phyloP scores from a whole-genome alignment of 2,329 filamentous ascomycete species.

The Fusarium ambrosium region DNA sequence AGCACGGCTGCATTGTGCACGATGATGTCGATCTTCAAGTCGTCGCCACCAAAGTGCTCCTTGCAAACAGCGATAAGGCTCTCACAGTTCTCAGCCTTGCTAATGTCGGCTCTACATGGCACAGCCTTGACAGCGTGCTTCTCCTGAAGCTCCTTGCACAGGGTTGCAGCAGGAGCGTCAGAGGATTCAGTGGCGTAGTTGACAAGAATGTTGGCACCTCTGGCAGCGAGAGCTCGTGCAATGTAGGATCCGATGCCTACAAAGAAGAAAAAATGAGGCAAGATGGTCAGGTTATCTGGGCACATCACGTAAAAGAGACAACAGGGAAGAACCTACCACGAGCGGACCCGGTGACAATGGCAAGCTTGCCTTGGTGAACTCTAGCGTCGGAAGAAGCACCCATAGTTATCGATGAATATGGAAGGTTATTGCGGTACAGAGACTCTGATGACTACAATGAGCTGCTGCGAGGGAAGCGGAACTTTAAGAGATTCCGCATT shows the following conservation, averaged over 20 bases:
- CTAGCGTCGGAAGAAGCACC: neutral
- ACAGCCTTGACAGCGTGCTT: conserved; percentile 63
- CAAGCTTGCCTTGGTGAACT: conserved; percentile 61
- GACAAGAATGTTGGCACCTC: conserved; percentile 67
- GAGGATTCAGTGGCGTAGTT: conserved; percentile 68
- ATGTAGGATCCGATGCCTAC: conserved; percentile 69
- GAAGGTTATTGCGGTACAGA: neutral
- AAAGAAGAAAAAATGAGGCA: neutral
- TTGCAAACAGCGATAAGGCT: conserved; percentile 66
- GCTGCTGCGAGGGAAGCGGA: neutral
- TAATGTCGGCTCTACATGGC: conserved; percentile 73
- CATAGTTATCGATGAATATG: neutral
- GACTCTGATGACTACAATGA: neutral
- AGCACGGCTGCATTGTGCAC: conserved; percentile 71
- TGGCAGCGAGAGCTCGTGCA: conserved; percentile 66
- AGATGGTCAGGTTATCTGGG: conserved; percentile 9
- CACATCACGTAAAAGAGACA: neutral
- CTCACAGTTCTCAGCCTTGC: conserved; percentile 66
- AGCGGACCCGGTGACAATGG: conserved; percentile 65
- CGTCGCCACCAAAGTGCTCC: conserved; percentile 57
- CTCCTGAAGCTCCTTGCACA: conserved; percentile 59
- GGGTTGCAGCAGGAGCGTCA: conserved; percentile 56
- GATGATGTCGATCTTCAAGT: conserved; percentile 67
- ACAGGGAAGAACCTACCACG: conserved; percentile 53
- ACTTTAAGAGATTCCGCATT: neutral